Evolutionary conservation across 2,329 filamentous ascomycete species (phyloP), one percentile per base, ranked within the genome.

Genomic region (Helicocarpus griseus): DNA sequence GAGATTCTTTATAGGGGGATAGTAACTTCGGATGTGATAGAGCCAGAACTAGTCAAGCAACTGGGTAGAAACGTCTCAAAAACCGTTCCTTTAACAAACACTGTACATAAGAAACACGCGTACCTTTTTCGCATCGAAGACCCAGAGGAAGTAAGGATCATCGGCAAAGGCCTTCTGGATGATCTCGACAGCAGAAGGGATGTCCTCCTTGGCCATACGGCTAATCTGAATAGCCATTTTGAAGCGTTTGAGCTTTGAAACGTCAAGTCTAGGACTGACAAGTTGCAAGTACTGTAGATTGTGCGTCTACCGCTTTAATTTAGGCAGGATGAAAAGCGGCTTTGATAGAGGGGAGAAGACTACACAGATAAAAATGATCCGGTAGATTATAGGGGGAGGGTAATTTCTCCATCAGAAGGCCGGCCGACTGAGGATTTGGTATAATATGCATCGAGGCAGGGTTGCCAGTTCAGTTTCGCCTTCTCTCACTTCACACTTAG

Each of bases 131-230:
- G 74, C 72, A 60, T 84, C 79, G 54, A 80, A 86, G 6, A 82
- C 75, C 82, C 82, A 86, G 19, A 71, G 69, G 58, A 81, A 82
- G 60, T 85, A 86, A 0, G 83, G 83, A 59, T 86, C 83, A 9
- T 81, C 74, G 5, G 74, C 77, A 61, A 86, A 86, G 0, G 82
- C 82, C 58, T 77, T 72, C 60, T 87, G 83, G 45, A 86, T 81
- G 41, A 80, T 83, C 36, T 77, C 74, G 48, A 86, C 78, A 21
- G 80, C 81, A 6, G 77, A 79, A 24, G 81, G 75, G 49, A 86
- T 85, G 57, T 86, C 83, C 46, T 65, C 61, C 57, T 79, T 72
- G 1, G 73, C 74, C 59, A 86, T 75, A 7, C 70, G 73, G 4
- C 73, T 68, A 52, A 86, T 76, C 55, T 77, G 64, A 61, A 85